Percentiles rank a stretch among this genome's conserved stretches.
phyloP scores from a whole-genome alignment of 2,329 filamentous ascomycete genomes.

The Fusarium sp. region DNA sequence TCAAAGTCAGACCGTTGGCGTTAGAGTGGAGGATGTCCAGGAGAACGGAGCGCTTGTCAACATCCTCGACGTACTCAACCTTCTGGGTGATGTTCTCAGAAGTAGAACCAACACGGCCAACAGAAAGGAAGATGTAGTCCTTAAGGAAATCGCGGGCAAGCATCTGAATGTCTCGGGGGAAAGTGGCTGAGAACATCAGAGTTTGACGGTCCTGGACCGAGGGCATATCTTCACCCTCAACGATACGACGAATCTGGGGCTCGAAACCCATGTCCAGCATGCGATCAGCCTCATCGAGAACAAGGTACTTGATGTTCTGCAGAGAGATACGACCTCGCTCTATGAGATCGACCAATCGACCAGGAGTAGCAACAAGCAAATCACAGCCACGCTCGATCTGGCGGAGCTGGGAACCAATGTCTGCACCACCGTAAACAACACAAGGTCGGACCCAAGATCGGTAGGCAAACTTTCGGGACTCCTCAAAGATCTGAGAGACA shows the following conservation, averaged over 20 bases:
- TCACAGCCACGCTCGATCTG: conserved; percentile 98
- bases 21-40: conserved; percentile 98
- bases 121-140: conserved; percentile 99
- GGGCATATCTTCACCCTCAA: conserved; percentile 99
- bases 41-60: conserved; percentile 97
- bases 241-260: conserved; percentile 98
- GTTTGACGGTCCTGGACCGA: conserved; percentile 86
- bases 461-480: conserved; percentile 98
- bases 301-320: conserved; percentile 98
- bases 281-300: conserved; percentile 98
- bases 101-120: conserved; percentile 97
- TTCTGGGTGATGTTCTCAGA: conserved; percentile 99
- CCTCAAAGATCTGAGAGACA: conserved; percentile 98
- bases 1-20: conserved; percentile 87
- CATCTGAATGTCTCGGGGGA: conserved; percentile 99
- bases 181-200: conserved; percentile 99
- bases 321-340: conserved; percentile 98
- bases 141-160: conserved; percentile 98
- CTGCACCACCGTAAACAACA: conserved; percentile 98
- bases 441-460: conserved; percentile 98
- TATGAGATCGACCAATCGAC: conserved; percentile 96
- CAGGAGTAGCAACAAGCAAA: conserved; percentile 95
- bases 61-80: conserved; percentile 96
- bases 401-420: conserved; percentile 97
- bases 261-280: conserved; percentile 99